Evolutionary conservation across 805 yeast genomes (phyloP).

Genomic region (Cyberlindnera bimundalis): DNA sequence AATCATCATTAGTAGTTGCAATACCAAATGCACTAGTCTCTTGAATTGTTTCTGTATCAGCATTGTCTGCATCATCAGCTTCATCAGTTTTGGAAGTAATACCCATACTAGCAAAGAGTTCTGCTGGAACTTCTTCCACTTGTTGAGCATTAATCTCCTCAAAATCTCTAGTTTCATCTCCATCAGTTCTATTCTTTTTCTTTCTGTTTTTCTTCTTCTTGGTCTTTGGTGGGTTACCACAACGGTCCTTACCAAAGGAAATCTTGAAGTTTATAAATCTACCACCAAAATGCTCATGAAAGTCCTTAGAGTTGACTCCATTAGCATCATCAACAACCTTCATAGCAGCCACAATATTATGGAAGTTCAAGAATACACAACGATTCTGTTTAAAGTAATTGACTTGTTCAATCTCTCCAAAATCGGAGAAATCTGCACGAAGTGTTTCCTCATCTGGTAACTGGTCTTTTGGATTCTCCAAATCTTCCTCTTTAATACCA

Average conservation of each 20-base stretch:
- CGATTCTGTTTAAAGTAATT: constrained; percentile 65
- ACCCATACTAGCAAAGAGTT: constrained; percentile 26
- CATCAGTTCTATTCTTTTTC: constrained; percentile 2
- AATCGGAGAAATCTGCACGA: constrained; percentile 55
- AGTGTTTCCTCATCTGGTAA: constrained; percentile 48
- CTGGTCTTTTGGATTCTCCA: constrained; percentile 27
- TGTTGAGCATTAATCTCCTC: constrained; percentile 4
- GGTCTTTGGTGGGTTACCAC: constrained; percentile 68
- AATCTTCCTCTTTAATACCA: constrained; percentile 45
- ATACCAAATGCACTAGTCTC: constrained; percentile 22
- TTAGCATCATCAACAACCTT: constrained; percentile 59
- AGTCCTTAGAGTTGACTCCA: constrained; percentile 30
- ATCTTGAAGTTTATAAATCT: constrained; percentile 55
- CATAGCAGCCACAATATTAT: constrained; percentile 61
- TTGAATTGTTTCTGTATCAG: not conserved
- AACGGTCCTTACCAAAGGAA: constrained; percentile 73
- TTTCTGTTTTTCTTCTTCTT: constrained; percentile 31
- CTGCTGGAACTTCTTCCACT: constrained; percentile 22
- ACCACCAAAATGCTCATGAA: constrained; percentile 39
- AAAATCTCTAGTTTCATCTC: not conserved
- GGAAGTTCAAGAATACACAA: constrained; percentile 74
- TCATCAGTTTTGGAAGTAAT: constrained; percentile 15
- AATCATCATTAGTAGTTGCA: constrained; percentile 7
- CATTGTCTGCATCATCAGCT: constrained; percentile 1
- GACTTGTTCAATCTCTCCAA: constrained; percentile 75